Conservation (phyloP, 495 filamentous ascomycete genomes). For the Lasiosphaeria miniovina region DNA sequence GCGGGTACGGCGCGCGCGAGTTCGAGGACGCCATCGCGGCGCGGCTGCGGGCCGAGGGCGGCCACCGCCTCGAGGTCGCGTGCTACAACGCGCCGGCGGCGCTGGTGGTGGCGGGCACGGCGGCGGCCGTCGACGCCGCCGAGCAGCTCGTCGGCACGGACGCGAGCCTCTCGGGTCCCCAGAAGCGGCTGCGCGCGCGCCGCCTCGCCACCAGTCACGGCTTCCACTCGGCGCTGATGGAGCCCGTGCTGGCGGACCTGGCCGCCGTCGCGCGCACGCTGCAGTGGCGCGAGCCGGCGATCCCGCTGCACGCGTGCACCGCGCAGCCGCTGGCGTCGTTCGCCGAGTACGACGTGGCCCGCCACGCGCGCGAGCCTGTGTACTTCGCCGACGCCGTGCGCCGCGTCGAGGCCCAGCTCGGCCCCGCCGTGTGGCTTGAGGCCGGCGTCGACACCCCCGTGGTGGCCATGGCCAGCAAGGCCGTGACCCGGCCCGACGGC, state of each 20-base stretch:
- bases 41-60: conserved; percentile 2
- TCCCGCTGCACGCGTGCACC: conserved; percentile 36
- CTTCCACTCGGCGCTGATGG: conserved; percentile 44
- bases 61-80: conserved; percentile 31
- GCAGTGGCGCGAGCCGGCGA: conserved; percentile 24
- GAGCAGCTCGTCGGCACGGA: conserved; percentile 18
- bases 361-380: conserved; percentile 34
- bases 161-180: neutral
- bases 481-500: neutral
- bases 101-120: conserved; percentile 11
- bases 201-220: conserved; percentile 40
- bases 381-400: conserved; percentile 33
- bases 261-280: conserved; percentile 23
- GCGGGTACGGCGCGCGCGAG: conserved; percentile 21
- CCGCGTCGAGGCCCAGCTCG: conserved; percentile 26
- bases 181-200: neutral
- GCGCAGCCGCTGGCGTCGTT: conserved; percentile 15
- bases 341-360: conserved; percentile 21
- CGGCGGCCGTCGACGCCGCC: conserved; percentile 27
- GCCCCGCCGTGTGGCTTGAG: conserved; percentile 35
- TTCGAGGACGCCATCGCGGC: conserved; percentile 7
- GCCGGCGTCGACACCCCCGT: conserved; percentile 35
- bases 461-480: conserved; percentile 25
- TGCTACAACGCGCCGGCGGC: conserved; percentile 41
- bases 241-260: conserved; percentile 33